Evolutionary conservation across 306 rosid genomes (phyloP), one percentile per base, ranked within the genome.

Genomic region (Arachis hypogaea): DNA sequence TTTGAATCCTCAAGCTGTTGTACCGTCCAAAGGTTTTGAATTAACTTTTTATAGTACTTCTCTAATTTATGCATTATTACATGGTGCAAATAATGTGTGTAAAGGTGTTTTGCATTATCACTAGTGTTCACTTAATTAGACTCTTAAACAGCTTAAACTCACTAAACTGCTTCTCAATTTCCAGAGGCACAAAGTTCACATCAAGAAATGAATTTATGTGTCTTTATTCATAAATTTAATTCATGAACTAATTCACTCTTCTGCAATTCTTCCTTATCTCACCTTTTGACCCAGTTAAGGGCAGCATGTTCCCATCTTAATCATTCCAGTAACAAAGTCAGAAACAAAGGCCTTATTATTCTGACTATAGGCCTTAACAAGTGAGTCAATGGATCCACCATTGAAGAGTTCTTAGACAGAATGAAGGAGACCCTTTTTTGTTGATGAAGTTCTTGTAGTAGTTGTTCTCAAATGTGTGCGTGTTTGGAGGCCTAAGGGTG

Each of bases 301-400:
- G 98, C 1, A 77, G 47, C 30, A 75, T 83, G 30, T 91, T 78
- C 96, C 97, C 98, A 93, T 93, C 80, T 73, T 91, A 70, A 91
- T 89, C 83, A 93, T 89, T 14, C 89, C 96, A 0, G 77, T 28
- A 4, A 28, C 86, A 59, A 93, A 93, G 80, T 90, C 93, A 0
- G 79, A 30, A 6, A 68, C 7, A 65, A 91, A 93, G 66, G 77
- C 22, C 18, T 69, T 40, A 2, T 40, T 30, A 10, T 84, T 69
- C 14, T 47, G 9, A 66, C 85, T 77, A 75, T 87, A 93, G 0
- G 59, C 63, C 63, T 68, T 73, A 12, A 93, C 97, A 22, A 91
- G 50, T 2, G 93, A 89, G 66, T 85, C 89, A 0, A 96, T 80
- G 9, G 98, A 76, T 29, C 96, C 97, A 2, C 97, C 96, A 49